Evolutionary conservation across 2,329 filamentous ascomycete genomes (phyloP).

Genomic region (Lachnellula cervina): DNA sequence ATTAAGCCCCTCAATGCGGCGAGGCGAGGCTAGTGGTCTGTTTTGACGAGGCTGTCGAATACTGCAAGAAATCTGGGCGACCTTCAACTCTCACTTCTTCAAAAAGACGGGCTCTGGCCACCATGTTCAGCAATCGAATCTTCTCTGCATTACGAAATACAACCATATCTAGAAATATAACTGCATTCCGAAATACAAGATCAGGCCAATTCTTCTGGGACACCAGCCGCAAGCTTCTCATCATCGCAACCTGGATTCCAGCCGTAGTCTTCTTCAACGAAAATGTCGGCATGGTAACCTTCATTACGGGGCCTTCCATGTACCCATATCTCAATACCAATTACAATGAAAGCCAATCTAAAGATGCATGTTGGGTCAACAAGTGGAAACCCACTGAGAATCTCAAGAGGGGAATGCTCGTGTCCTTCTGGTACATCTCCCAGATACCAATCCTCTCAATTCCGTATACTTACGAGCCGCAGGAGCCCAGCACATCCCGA

Average conservation of each 20-base stretch:
- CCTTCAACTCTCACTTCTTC: not conserved
- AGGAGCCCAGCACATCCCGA: conserved; percentile 71
- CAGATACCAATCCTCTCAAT: not conserved
- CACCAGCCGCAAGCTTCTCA: conserved; percentile 43
- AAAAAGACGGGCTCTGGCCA: conserved; percentile 1
- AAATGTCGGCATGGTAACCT: conserved; percentile 53
- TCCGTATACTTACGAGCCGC: not conserved
- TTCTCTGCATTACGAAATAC: conserved; percentile 17
- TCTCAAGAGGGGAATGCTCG: conserved; percentile 67
- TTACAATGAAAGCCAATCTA: conserved; percentile 48
- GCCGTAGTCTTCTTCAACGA: conserved; percentile 57
- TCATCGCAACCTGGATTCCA: conserved; percentile 57
- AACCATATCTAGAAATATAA: no score
- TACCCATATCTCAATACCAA: conserved; percentile 70
- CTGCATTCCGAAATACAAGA: conserved; percentile 7
- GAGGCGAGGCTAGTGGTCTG: conserved; percentile 8
- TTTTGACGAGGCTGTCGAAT: conserved; percentile 6
- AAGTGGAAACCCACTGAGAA: conserved; percentile 55
- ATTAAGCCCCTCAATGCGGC: not conserved
- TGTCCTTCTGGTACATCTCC: conserved; percentile 58
- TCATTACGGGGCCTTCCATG: conserved; percentile 65
- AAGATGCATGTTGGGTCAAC: conserved; percentile 54
- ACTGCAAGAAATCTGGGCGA: not conserved
- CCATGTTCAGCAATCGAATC: conserved; percentile 20
- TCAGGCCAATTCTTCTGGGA: conserved; percentile 22